These are phyloP conservation scores for Hygrophoropsis aurantiaca DNA, from an alignment of 768 basidiomycete genomes.

Conservation along the genomic window DNA sequence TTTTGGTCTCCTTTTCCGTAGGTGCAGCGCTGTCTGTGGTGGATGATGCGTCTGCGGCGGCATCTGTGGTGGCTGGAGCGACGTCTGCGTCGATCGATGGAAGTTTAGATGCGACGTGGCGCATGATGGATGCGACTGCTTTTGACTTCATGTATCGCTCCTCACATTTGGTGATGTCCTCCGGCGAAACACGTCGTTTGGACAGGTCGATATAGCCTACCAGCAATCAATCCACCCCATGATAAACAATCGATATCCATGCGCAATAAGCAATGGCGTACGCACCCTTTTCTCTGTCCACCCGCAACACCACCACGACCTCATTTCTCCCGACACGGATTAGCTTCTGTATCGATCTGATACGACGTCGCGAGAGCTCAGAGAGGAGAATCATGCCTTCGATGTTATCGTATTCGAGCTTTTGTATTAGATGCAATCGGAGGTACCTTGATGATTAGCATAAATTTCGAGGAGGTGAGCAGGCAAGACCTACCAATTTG, in stretches of 20 bases:
- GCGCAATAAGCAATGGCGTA: neutral
- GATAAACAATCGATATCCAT: neutral
- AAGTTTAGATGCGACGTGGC: conserved; percentile 87
- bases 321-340: conserved; percentile 98
- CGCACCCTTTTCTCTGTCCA: conserved; percentile 98
- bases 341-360: conserved; percentile 95
- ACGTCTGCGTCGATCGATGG: conserved; percentile 38
- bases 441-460: too few relatives aligned
- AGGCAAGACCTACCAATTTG: conserved; percentile 69
- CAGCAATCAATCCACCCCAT: neutral
- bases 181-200: conserved; percentile 95
- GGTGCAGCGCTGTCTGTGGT: conserved; percentile 23
- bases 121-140: conserved; percentile 89
- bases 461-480: neutral
- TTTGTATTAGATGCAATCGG: conserved; percentile 3
- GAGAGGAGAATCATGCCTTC: conserved; percentile 99
- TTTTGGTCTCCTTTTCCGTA: conserved; percentile 49
- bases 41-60: conserved; percentile 28
- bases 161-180: conserved; percentile 99
- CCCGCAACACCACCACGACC: conserved; percentile 95
- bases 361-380: conserved; percentile 93
- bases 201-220: conserved; percentile 98
- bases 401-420: conserved; percentile 99
- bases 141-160: conserved; percentile 98
- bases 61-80: conserved; percentile 20